Evolutionary conservation across 2,329 filamentous ascomycete species (phyloP).

Genomic region (Claviceps sp.): DNA sequence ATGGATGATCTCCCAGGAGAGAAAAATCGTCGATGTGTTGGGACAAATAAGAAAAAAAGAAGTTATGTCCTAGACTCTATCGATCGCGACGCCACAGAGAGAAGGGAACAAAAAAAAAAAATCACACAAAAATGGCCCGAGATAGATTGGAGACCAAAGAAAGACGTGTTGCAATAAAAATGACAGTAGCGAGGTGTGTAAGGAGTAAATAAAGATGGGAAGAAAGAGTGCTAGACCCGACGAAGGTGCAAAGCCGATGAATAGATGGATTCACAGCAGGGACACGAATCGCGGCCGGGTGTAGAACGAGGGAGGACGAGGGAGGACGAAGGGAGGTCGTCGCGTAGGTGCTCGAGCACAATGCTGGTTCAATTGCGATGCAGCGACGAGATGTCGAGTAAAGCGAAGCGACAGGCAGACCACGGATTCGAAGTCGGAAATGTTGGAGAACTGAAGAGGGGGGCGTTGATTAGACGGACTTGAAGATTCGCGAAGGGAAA

Average conservation of each 20-base stretch:
- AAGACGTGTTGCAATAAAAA: not conserved
- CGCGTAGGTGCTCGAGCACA: not conserved
- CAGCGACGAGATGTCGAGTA: conserved; percentile 4
- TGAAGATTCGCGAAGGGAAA: not conserved
- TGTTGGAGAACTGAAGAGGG: not conserved
- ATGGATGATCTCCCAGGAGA: not conserved
- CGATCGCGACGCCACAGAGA: not conserved
- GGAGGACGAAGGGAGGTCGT: not conserved
- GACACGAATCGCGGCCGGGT: not conserved
- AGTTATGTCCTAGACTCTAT: not conserved
- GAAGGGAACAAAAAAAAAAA: not conserved
- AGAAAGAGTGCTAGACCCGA: not conserved
- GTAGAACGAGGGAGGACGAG: not conserved
- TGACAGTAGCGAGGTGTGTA: not conserved
- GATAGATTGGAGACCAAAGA: not conserved
- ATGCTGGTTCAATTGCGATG: conserved; percentile 1
- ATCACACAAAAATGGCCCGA: not conserved
- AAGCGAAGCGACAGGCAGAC: conserved; percentile 2
- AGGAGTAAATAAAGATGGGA: not conserved
- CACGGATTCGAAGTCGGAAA: conserved; percentile 2
- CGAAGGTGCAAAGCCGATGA: conserved; percentile 1
- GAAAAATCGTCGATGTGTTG: not conserved
- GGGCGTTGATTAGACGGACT: not conserved
- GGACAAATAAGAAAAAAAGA: not conserved
- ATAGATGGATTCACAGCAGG: not conserved